A percentile compares a stretch with the other conserved stretches of the same genome.
Conservation (phyloP, 306 rosid genomes). For the Malus domestica region DNA sequence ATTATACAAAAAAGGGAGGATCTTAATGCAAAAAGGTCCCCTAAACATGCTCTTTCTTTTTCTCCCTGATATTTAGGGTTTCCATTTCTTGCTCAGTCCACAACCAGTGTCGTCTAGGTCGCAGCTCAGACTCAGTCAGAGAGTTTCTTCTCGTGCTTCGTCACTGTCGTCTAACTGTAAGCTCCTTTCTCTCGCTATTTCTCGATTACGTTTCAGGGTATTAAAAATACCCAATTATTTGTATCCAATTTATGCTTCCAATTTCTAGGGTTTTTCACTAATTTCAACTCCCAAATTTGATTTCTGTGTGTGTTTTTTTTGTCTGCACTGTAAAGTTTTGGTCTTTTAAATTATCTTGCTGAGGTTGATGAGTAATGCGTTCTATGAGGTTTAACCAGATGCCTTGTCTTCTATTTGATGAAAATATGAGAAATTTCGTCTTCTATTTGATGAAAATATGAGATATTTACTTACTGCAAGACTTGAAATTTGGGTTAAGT, state of each 20-base stretch:
- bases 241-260: background rate
- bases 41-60: constrained; percentile 8
- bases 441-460: background rate
- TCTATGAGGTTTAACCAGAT: background rate
- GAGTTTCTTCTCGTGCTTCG: constrained; percentile 3
- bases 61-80: constrained; percentile 26
- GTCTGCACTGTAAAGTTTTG: background rate
- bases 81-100: constrained; percentile 3
- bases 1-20: constrained; percentile 12
- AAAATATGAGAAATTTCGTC: background rate
- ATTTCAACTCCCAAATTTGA: background rate
- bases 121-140: background rate
- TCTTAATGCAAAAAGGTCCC: constrained; percentile 18
- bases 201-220: background rate
- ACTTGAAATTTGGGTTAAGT: constrained; percentile 5
- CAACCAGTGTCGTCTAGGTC: constrained; percentile 4
- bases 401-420: background rate
- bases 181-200: background rate
- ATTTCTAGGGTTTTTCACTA: background rate
- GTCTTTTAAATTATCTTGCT: background rate
- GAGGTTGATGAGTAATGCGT: background rate
- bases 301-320: background rate
- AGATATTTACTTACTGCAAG: background rate
- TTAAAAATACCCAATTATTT: background rate
- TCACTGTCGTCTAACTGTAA: constrained; percentile 11